Evolutionary conservation across 495 filamentous ascomycete species (phyloP).

Genomic region (Achaetomiella virescens): DNA sequence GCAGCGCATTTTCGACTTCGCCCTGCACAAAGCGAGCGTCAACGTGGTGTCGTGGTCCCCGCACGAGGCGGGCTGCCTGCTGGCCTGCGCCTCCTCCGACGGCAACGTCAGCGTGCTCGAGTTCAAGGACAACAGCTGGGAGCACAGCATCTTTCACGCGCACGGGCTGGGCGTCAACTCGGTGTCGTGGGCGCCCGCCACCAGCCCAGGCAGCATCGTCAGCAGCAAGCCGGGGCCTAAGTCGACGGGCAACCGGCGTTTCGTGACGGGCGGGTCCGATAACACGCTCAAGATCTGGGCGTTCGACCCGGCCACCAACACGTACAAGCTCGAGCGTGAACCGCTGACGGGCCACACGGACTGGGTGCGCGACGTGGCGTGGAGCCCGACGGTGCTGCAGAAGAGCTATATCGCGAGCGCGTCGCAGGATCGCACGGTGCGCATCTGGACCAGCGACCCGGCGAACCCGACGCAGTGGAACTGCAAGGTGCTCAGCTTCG

Average conservation of each 20-base stretch:
- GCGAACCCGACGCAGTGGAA: constrained; percentile 62
- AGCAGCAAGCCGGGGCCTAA: constrained; percentile 58
- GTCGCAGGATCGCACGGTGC: constrained; percentile 91
- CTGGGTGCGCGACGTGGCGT: constrained; percentile 97
- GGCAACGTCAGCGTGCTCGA: constrained; percentile 90
- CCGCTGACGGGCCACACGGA: constrained; percentile 75
- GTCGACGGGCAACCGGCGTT: constrained; percentile 57
- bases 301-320: constrained; percentile 44
- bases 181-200: constrained; percentile 88
- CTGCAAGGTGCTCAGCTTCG: constrained; percentile 76
- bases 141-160: constrained; percentile 80
- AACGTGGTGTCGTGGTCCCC: constrained; percentile 98
- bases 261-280: constrained; percentile 92
- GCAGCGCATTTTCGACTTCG: constrained; percentile 83
- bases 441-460: constrained; percentile 85
- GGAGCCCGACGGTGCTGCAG: constrained; percentile 86
- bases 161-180: constrained; percentile 91
- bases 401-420: constrained; percentile 95
- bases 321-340: constrained; percentile 48
- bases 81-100: constrained; percentile 90
- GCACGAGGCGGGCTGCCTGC: constrained; percentile 87
- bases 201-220: constrained; percentile 70
- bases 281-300: constrained; percentile 87
- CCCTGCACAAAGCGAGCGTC: constrained; percentile 85
- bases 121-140: constrained; percentile 89